A percentile compares a stretch with the other conserved stretches of the same genome.
These are phyloP conservation scores for Aspergillus mulundensis DNA, from an alignment of 495 filamentous ascomycete genomes.

Conservation along the genomic window DNA sequence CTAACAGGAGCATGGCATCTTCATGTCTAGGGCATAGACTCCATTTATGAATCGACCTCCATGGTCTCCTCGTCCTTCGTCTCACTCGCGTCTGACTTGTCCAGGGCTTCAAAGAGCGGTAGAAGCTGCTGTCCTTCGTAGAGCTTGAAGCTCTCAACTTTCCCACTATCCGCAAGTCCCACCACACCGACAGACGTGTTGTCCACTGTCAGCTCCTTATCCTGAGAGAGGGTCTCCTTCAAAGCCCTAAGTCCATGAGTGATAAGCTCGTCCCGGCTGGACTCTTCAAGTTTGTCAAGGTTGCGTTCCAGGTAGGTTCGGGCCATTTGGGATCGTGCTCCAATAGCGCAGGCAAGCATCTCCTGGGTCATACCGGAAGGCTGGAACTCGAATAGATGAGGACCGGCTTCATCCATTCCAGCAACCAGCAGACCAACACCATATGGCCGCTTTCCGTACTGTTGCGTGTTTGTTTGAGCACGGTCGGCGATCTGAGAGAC, in stretches of 20 bases:
- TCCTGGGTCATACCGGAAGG: slow-evolving; percentile 93
- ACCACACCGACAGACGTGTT: slow-evolving; percentile 90
- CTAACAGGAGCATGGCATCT: slow-evolving; percentile 14
- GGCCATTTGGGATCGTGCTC: slow-evolving; percentile 93
- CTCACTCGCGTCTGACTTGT: slow-evolving; percentile 68
- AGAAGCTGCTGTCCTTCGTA: slow-evolving; percentile 85
- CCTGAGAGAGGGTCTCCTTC: slow-evolving; percentile 93
- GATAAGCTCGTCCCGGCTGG: slow-evolving; percentile 77
- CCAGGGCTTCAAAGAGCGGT: slow-evolving; percentile 58
- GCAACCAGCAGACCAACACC: slow-evolving; percentile 92
- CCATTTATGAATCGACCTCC: slow-evolving; percentile 74
- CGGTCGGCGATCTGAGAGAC: slow-evolving; percentile 89
- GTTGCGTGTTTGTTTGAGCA: slow-evolving; percentile 95
- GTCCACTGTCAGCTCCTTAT: slow-evolving; percentile 93
- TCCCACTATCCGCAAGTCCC: slow-evolving; percentile 54
- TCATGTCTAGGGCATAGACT: slow-evolving; percentile 38
- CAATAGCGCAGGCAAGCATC: slow-evolving; percentile 93
- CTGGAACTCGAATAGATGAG: slow-evolving; percentile 98
- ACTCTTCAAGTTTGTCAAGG: slow-evolving; percentile 71
- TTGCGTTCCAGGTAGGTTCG: slow-evolving; percentile 93
- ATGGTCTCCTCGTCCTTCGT: slow-evolving; percentile 63
- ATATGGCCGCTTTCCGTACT: slow-evolving; percentile 95
- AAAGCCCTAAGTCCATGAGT: slow-evolving; percentile 84
- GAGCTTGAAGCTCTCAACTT: slow-evolving; percentile 79
- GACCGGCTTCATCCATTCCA: slow-evolving; percentile 87